A percentile compares a stretch with the other conserved stretches of the same genome.
Conservation (phyloP, 176 grass and related monocot genomes). For the Oryza nivara region DNA sequence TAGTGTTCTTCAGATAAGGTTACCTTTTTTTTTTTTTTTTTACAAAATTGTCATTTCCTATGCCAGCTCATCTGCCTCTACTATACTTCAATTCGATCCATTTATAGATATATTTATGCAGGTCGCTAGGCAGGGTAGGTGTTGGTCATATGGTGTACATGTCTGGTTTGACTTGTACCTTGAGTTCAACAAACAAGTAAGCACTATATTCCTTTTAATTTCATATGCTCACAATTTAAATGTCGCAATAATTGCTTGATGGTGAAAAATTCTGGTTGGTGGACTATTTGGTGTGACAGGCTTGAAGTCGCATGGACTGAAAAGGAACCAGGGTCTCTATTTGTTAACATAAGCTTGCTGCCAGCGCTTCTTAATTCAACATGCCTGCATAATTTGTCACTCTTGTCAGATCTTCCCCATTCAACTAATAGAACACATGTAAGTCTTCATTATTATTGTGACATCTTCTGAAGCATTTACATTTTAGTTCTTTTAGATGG, state of each 20-base stretch:
- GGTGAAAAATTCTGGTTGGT: slow-evolving; percentile 23
- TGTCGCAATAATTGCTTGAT: slow-evolving; percentile 9
- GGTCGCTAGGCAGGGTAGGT: slow-evolving; percentile 86
- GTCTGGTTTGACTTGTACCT: slow-evolving; percentile 72
- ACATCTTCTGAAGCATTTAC: slow-evolving; percentile 24
- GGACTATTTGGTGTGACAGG: slow-evolving; percentile 49
- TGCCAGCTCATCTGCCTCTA: slow-evolving; percentile 31
- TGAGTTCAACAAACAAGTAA: slow-evolving; percentile 66
- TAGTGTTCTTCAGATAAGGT: not conserved
- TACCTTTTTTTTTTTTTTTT: slow-evolving; percentile 9
- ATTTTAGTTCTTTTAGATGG: slow-evolving; percentile 10
- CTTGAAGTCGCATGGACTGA: slow-evolving; percentile 82
- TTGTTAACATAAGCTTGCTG: slow-evolving; percentile 83
- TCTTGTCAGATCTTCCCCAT: slow-evolving; percentile 71
- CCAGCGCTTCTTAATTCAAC: slow-evolving; percentile 86
- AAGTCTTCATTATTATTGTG: slow-evolving; percentile 31
- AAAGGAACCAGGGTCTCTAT: slow-evolving; percentile 66
- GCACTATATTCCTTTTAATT: slow-evolving; percentile 40
- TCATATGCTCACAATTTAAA: slow-evolving; percentile 15
- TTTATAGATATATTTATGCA: slow-evolving; percentile 51
- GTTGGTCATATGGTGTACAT: slow-evolving; percentile 87
- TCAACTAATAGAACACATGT: slow-evolving; percentile 69
- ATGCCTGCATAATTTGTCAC: slow-evolving; percentile 81
- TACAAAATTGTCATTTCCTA: slow-evolving; percentile 29
- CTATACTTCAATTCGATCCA: slow-evolving; percentile 32